Percentiles rank a stretch among this genome's conserved stretches.
These are phyloP conservation scores for Amphicarpaea edgeworthii DNA, from an alignment of 306 rosid species.

Conservation along the genomic window DNA sequence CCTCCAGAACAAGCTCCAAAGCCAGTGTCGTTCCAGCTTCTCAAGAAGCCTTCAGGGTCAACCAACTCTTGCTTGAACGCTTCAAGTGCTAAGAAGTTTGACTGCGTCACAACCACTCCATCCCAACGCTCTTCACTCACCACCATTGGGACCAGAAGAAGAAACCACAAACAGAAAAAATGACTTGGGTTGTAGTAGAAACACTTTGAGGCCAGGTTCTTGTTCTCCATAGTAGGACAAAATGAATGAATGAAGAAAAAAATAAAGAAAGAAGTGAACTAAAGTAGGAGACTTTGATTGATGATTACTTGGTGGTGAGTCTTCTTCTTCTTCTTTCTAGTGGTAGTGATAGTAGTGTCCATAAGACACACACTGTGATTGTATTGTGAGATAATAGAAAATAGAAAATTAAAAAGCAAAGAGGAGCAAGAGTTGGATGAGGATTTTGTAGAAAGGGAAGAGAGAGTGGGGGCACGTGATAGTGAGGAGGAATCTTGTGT, in stretches of 20 bases:
- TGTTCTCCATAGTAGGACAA: conserved; percentile 39
- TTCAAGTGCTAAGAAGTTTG: conserved; percentile 79
- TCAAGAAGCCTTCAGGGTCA: conserved; percentile 82
- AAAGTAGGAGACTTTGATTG: conserved; percentile 22
- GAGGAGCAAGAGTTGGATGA: conserved; percentile 25
- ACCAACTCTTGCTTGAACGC: conserved; percentile 82
- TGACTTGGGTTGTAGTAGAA: conserved; percentile 41
- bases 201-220: conserved; percentile 8
- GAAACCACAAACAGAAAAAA: conserved; percentile 42
- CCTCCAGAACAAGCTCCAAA: conserved; percentile 90
- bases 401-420: conserved; percentile 24
- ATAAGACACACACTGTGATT: conserved; percentile 38
- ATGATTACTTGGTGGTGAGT: conserved; percentile 27
- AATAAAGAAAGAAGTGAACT: not conserved
- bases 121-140: conserved; percentile 70
- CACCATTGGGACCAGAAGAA: conserved; percentile 43
- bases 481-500: conserved; percentile 59
- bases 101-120: conserved; percentile 80
- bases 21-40: conserved; percentile 88
- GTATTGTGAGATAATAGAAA: conserved; percentile 29
- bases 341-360: conserved; percentile 42
- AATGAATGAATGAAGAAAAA: conserved; percentile 17
- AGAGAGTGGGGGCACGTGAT: conserved; percentile 63
- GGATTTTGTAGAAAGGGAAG: conserved; percentile 39
- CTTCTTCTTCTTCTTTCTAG: conserved; percentile 31